A percentile compares a stretch with the other conserved stretches of the same genome.
These are phyloP conservation scores for Lachnellula occidentalis DNA, from an alignment of 2,329 filamentous ascomycete genomes.

Conservation along the genomic window DNA sequence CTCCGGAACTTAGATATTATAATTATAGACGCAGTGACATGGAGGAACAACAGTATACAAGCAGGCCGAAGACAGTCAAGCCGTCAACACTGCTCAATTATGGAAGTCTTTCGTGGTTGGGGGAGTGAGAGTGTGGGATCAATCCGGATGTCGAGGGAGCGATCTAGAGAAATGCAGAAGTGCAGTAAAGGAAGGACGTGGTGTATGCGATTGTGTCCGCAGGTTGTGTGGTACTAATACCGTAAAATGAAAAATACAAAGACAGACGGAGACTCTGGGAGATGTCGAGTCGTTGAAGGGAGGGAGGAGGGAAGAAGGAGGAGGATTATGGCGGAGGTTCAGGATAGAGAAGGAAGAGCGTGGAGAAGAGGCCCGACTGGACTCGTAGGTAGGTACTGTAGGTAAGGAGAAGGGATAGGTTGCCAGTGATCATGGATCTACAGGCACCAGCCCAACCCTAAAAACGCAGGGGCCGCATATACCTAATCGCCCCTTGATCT, in stretches of 20 bases:
- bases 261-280: background rate
- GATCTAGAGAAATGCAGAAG: background rate
- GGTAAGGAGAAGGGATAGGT: background rate
- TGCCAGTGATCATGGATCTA: background rate
- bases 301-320: slow-evolving; percentile 10
- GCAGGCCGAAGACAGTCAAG: slow-evolving; percentile 29
- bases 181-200: slow-evolving; percentile 7
- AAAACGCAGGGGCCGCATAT: slow-evolving; percentile 8
- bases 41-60: slow-evolving; percentile 11
- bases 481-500: background rate
- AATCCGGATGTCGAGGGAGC: background rate
- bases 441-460: background rate
- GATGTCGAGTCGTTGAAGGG: background rate
- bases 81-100: slow-evolving; percentile 24
- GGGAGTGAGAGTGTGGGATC: background rate
- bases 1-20: slow-evolving; percentile 19
- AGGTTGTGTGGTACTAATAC: background rate
- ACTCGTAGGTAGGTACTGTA: too few relatives aligned
- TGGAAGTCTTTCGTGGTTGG: background rate
- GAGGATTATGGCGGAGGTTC: slow-evolving; percentile 4
- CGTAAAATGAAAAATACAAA: slow-evolving; percentile 1
- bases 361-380: background rate
- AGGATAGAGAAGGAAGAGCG: slow-evolving; percentile 5
- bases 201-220: slow-evolving; percentile 8
- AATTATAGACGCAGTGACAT: slow-evolving; percentile 21